Conservation (phyloP, 305 asterid species). For the Lippia alba region DNA sequence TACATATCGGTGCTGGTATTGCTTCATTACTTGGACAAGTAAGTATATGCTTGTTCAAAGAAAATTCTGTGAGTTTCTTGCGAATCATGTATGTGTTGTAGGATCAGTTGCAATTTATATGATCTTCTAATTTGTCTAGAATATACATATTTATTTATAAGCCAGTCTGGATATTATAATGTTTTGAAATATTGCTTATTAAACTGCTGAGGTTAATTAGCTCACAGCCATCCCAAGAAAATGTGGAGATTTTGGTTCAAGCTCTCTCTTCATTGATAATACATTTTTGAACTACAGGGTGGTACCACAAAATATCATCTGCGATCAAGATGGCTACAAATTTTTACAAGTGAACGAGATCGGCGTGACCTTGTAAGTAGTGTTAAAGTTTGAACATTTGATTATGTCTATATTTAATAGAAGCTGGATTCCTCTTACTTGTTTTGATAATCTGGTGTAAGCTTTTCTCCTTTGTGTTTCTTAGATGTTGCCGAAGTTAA, state of each 20-base stretch:
- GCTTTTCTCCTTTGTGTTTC: not conserved
- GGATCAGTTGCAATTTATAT: constrained; percentile 28
- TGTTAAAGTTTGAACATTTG: not conserved
- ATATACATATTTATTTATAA: constrained; percentile 17
- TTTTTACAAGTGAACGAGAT: constrained; percentile 92
- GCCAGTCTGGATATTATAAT: constrained; percentile 6
- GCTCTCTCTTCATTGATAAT: constrained; percentile 27
- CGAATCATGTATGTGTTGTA: constrained; percentile 18
- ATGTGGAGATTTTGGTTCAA: constrained; percentile 18
- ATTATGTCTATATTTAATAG: not conserved
- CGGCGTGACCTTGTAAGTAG: constrained; percentile 98
- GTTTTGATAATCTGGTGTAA: not conserved
- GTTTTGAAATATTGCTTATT: constrained; percentile 1
- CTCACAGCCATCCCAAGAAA: constrained; percentile 9
- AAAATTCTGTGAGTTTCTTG: constrained; percentile 25
- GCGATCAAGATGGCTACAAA: constrained; percentile 90
- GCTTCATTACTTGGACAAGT: constrained; percentile 99
- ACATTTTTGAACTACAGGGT: constrained; percentile 58
- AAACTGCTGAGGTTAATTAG: constrained; percentile 28
- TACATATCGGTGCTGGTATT: constrained; percentile 96
- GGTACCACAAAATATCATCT: constrained; percentile 95
- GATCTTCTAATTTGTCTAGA: constrained; percentile 10
- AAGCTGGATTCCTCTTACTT: constrained; percentile 26
- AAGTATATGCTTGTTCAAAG: constrained; percentile 38
- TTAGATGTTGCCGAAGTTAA: not conserved